Conservation (phyloP, 1,139 yeast species). For the Scheffersomyces insectosa region DNA sequence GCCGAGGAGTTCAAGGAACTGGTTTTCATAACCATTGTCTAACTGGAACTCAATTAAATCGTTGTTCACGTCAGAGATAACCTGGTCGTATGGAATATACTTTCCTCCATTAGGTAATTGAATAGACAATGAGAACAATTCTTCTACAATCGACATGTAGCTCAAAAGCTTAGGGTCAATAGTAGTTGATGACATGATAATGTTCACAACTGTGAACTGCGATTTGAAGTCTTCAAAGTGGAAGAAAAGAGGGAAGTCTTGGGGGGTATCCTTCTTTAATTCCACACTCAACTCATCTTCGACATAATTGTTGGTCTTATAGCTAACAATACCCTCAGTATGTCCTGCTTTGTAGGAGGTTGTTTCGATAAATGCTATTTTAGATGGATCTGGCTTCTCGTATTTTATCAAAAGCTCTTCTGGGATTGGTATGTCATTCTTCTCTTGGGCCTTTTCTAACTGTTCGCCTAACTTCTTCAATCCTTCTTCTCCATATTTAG, state of each 20-base stretch:
- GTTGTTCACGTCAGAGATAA: constrained; percentile 66
- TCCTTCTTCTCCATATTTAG: constrained; percentile 61
- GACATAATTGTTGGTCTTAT: constrained; percentile 16
- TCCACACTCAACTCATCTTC: constrained; percentile 29
- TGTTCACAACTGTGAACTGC: constrained; percentile 71
- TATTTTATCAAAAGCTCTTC: constrained; percentile 58
- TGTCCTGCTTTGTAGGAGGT: constrained; percentile 56
- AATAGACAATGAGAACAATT: constrained; percentile 72
- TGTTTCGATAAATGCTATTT: constrained; percentile 72
- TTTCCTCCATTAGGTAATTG: constrained; percentile 56
- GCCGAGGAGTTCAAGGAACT: constrained; percentile 64
- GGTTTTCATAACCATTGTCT: constrained; percentile 59
- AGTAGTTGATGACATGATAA: constrained; percentile 64
- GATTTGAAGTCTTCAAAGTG: constrained; percentile 83
- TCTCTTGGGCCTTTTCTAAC: constrained; percentile 61
- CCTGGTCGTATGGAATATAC: constrained; percentile 67
- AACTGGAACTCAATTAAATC: constrained; percentile 67
- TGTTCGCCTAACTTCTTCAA: constrained; percentile 49
- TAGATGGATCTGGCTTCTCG: constrained; percentile 72
- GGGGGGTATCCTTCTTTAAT: constrained; percentile 41
- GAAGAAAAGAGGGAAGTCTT: constrained; percentile 61
- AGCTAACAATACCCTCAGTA: constrained; percentile 15
- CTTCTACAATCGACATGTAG: constrained; percentile 64
- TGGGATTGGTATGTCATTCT: constrained; percentile 78
- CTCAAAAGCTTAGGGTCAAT: constrained; percentile 62